phyloP scores from a whole-genome alignment of 2,329 filamentous ascomycete genomes.

The Apiospora phragmitis region DNA sequence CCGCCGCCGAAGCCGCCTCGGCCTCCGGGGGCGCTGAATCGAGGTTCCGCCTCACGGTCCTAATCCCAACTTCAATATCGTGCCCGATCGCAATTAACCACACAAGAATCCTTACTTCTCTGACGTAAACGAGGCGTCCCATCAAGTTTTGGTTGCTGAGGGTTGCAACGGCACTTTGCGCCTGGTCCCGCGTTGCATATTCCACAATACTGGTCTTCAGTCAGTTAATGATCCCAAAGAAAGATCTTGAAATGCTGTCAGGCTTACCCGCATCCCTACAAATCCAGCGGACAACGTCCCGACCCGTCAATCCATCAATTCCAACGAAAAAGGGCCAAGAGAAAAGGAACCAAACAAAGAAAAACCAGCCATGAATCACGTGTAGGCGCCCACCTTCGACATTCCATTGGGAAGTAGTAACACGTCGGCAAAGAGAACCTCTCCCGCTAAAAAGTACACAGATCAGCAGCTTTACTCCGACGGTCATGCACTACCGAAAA shows the following conservation, averaged over 20 bases:
- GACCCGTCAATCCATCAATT: constrained; percentile 98
- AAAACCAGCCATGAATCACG: constrained; percentile 84
- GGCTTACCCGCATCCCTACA: constrained; percentile 99
- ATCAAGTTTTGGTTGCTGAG: constrained; percentile 99
- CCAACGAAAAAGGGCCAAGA: constrained; percentile 67
- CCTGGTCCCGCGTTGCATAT: constrained; percentile 99
- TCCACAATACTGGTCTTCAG: constrained; percentile 83
- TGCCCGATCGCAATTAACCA: constrained; percentile 16
- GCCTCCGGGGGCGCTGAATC: constrained; percentile 76
- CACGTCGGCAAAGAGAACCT: constrained; percentile 99
- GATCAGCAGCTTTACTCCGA: constrained; percentile 38
- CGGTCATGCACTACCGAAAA: constrained; percentile 19
- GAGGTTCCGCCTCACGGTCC: constrained; percentile 97
- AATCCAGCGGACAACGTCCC: constrained; percentile 82
- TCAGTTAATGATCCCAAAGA: constrained; percentile 12
- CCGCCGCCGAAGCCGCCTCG: constrained; percentile 55
- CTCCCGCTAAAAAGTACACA: constrained; percentile 70
- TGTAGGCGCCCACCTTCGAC: constrained; percentile 99
- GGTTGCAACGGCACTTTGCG: constrained; percentile 93
- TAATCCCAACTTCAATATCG: constrained; percentile 38
- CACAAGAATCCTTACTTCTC: constrained; percentile 67
- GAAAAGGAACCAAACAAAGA: constrained; percentile 67
- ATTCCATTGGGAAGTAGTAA: constrained; percentile 99
- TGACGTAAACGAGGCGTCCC: constrained; percentile 97
- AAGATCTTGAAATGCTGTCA: not conserved